Conservation (phyloP, 257 asterid genomes). For the Pogostemon cablin region DNA sequence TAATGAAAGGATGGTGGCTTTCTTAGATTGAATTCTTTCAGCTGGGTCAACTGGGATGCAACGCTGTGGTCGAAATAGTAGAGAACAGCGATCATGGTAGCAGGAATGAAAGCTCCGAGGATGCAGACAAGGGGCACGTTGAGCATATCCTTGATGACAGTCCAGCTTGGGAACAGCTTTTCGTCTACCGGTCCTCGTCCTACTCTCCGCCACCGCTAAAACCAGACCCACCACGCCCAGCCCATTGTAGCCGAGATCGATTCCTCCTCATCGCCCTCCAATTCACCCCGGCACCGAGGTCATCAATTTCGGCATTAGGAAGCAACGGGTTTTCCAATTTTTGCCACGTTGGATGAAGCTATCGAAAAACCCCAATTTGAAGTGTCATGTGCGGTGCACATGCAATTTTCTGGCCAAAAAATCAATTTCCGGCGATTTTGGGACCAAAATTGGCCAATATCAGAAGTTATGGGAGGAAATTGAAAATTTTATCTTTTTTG, state of each 20-base stretch:
- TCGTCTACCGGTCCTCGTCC: too few relatives aligned
- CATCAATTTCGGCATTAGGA: conserved; percentile 46
- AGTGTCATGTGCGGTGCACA: too few relatives aligned
- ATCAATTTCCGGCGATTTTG: too few relatives aligned
- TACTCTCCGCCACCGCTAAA: conserved; percentile 49
- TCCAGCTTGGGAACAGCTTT: conserved; percentile 54
- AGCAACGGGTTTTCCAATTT: conserved; percentile 7
- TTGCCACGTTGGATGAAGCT: too few relatives aligned
- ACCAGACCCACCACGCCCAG: conserved; percentile 45
- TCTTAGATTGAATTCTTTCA: conserved; percentile 77
- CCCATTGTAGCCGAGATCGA: conserved; percentile 47
- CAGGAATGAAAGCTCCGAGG: conserved; percentile 83
- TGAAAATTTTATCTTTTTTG: too few relatives aligned
- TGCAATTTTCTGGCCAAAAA: too few relatives aligned
- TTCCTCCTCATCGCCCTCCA: conserved; percentile 37
- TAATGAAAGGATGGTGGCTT: conserved; percentile 89
- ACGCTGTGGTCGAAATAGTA: conserved; percentile 96
- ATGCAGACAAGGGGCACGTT: conserved; percentile 71
- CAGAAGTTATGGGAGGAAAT: too few relatives aligned
- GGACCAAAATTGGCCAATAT: too few relatives aligned
- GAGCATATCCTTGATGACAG: conserved; percentile 85
- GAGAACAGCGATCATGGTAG: conserved; percentile 87
- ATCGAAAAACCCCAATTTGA: too few relatives aligned
- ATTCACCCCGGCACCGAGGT: conserved; percentile 45
- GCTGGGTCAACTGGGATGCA: conserved; percentile 91